These are phyloP conservation scores for Elymus sibiricus DNA, from an alignment of 176 grass and related monocot genomes.

Conservation along the genomic window DNA sequence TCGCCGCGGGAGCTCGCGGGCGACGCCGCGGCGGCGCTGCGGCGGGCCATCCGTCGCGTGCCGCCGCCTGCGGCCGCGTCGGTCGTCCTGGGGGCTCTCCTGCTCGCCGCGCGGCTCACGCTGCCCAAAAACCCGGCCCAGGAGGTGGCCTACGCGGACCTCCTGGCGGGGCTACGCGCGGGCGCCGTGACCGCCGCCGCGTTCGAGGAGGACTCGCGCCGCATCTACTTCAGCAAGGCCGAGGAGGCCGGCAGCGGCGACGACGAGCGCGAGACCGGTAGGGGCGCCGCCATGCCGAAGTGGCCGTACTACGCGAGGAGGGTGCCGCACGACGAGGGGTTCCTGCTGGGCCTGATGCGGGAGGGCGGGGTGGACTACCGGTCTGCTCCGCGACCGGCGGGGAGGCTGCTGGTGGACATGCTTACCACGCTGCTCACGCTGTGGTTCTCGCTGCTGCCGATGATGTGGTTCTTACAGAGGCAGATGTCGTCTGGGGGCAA, in stretches of 20 bases:
- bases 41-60: conserved; percentile 33
- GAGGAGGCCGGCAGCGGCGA: background rate
- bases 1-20: conserved; percentile 33
- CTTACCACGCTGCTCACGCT: conserved; percentile 67
- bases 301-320: conserved; percentile 73
- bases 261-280: conserved; percentile 14
- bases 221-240: conserved; percentile 70
- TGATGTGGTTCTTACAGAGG: conserved; percentile 90
- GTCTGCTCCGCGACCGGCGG: conserved; percentile 58
- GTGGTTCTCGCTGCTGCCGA: conserved; percentile 81
- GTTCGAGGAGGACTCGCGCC: conserved; percentile 86
- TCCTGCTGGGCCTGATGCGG: conserved; percentile 76
- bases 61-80: conserved; percentile 29
- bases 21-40: conserved; percentile 25
- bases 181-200: conserved; percentile 45
- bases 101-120: conserved; percentile 44
- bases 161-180: conserved; percentile 54
- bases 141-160: conserved; percentile 79
- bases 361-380: conserved; percentile 65
- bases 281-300: conserved; percentile 4
- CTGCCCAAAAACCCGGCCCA: conserved; percentile 46
- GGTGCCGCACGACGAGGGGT: conserved; percentile 79
- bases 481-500: conserved; percentile 59
- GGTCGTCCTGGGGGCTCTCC: conserved; percentile 39
- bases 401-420: conserved; percentile 56